Percentiles rank a stretch among this genome's conserved stretches.
These are phyloP conservation scores for Volvox africanus DNA, from an alignment of 139 green algal species.

Conservation along the genomic window DNA sequence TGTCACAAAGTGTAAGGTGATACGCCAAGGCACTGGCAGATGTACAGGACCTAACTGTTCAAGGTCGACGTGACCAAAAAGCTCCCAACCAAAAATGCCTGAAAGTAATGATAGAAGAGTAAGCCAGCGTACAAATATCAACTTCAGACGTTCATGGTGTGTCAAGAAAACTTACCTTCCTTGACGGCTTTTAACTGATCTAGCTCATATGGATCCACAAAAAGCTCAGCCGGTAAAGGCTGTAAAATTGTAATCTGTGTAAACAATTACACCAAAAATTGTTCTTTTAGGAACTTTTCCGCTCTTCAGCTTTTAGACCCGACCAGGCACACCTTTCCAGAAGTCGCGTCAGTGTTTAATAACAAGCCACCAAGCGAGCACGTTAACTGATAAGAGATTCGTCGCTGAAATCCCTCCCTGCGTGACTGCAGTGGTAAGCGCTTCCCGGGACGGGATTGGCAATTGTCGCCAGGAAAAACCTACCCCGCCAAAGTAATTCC, in stretches of 20 bases:
- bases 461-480: too few species aligned
- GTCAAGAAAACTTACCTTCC: neutral
- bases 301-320: too few species aligned
- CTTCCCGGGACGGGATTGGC: neutral
- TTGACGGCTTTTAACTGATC: neutral
- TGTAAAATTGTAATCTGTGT: constrained; percentile 37
- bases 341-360: too few species aligned
- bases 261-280: too few species aligned
- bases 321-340: neutral
- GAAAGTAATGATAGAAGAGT: neutral
- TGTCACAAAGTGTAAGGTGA: too few species aligned
- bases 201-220: constrained; percentile 38
- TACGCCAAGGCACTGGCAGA: too few species aligned
- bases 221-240: neutral
- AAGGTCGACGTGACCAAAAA: constrained; percentile 18
- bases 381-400: neutral
- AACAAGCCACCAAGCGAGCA: neutral
- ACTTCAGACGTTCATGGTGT: neutral
- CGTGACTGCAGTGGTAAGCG: neutral
- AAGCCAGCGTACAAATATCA: neutral
- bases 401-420: constrained; percentile 14
- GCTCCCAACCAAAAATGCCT: neutral
- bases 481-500: too few species aligned
- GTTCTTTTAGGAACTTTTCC: too few species aligned
- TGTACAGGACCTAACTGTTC: constrained; percentile 17